These are phyloP conservation scores for Mycena rebaudengoi DNA, from an alignment of 768 basidiomycete species.

Conservation along the genomic window DNA sequence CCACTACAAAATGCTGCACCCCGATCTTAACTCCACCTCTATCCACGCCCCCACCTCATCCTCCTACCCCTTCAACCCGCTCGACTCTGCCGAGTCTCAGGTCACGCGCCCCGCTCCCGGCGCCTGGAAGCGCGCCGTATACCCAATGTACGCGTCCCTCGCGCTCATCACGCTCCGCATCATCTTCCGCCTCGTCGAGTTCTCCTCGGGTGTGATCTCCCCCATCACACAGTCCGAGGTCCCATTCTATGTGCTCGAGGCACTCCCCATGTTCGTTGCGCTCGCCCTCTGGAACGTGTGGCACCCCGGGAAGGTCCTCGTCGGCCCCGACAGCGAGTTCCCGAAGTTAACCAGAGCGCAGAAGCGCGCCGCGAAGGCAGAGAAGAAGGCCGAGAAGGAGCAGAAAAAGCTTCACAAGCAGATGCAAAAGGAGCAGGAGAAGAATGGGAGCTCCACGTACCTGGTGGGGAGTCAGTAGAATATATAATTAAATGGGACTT, in stretches of 20 bases:
- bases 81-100: conserved; percentile 9
- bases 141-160: conserved; percentile 27
- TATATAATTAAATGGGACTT: too few species aligned
- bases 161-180: conserved; percentile 35
- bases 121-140: conserved; percentile 31
- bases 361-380: conserved; percentile 7
- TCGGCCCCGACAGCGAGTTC: conserved; percentile 32
- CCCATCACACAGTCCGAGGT: conserved; percentile 27
- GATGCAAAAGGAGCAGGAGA: too few species aligned
- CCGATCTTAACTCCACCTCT: too few species aligned
- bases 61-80: too few species aligned
- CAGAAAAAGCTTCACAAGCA: too few species aligned
- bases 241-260: conserved; percentile 31
- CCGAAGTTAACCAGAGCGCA: conserved; percentile 20
- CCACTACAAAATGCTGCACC: conserved; percentile 22
- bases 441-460: too few species aligned
- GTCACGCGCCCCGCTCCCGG: too few species aligned
- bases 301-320: conserved; percentile 31
- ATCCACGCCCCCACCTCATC: too few species aligned
- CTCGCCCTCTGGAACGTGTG: conserved; percentile 25
- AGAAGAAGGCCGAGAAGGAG: conserved; percentile 2
- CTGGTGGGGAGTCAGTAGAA: too few species aligned
- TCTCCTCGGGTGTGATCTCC: conserved; percentile 27
- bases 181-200: conserved; percentile 33
- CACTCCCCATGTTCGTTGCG: conserved; percentile 32